Percentiles rank a stretch among this genome's conserved stretches.
phyloP scores from a whole-genome alignment of 2,329 filamentous ascomycete species.

The Aspergillus pseudoviridinutans region DNA sequence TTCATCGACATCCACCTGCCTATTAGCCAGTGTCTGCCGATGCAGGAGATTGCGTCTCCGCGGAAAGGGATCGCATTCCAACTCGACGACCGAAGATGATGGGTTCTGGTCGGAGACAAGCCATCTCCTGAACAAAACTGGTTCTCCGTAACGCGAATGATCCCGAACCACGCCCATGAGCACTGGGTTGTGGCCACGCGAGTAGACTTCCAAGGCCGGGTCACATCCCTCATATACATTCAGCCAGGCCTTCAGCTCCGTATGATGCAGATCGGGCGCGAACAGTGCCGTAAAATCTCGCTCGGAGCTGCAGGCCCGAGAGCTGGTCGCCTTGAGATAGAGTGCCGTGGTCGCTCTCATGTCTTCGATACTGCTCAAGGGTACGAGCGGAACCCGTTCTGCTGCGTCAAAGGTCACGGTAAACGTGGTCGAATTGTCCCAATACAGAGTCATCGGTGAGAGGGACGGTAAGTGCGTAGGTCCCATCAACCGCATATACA shows the following conservation, averaged over 20 bases:
- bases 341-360: conserved; percentile 31
- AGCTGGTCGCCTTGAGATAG: conserved; percentile 23
- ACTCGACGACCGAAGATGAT: conserved; percentile 9
- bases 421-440: conserved; percentile 23
- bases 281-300: conserved; percentile 28
- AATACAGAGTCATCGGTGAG: conserved; percentile 24
- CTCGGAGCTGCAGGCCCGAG: conserved; percentile 1
- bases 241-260: conserved; percentile 20
- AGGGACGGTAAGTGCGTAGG: conserved; percentile 16
- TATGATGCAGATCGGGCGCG: conserved; percentile 16
- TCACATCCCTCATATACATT: conserved; percentile 17
- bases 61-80: conserved; percentile 26
- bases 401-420: conserved; percentile 16
- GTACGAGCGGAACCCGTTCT: conserved; percentile 5
- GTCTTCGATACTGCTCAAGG: conserved; percentile 18
- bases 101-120: conserved; percentile 4
- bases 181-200: conserved; percentile 1
- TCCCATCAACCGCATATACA: conserved; percentile 19
- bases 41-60: conserved; percentile 27
- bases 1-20: conserved; percentile 1
- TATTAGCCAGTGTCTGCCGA: conserved; percentile 5
- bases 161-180: conserved; percentile 27
- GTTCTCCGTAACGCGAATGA: conserved; percentile 18
- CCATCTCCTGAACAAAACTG: conserved; percentile 25
- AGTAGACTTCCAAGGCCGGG: conserved; percentile 18